These are phyloP conservation scores for Bruguiera parviflora DNA, from an alignment of 345 rosid genomes.

Conservation along the genomic window DNA sequence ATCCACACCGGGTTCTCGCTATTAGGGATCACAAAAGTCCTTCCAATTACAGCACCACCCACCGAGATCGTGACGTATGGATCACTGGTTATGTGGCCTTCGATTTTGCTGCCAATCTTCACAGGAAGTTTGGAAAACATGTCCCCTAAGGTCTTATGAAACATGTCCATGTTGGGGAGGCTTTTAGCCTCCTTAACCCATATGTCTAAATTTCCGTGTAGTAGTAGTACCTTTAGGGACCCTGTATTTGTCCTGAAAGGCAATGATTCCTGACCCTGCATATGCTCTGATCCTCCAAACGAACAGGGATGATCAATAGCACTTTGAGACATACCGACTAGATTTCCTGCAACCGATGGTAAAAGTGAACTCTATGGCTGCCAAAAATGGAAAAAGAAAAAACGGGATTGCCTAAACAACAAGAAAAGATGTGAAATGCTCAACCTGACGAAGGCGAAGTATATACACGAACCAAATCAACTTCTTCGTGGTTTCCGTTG, in stretches of 20 bases:
- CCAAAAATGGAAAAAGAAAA: not conserved
- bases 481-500: not conserved
- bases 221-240: conserved; percentile 47
- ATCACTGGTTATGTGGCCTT: conserved; percentile 70
- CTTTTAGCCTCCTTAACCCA: conserved; percentile 80
- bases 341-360: not conserved
- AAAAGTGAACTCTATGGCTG: not conserved
- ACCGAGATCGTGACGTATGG: conserved; percentile 77
- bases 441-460: conserved; percentile 13
- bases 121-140: conserved; percentile 44
- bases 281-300: conserved; percentile 65
- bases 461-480: conserved; percentile 5
- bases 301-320: conserved; percentile 44
- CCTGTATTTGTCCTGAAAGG: conserved; percentile 54
- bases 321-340: conserved; percentile 43
- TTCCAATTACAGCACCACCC: conserved; percentile 67
- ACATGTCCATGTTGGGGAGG: conserved; percentile 86
- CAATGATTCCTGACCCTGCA: conserved; percentile 47
- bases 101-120: conserved; percentile 49
- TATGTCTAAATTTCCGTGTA: conserved; percentile 85
- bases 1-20: conserved; percentile 79
- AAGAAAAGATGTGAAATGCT: not conserved
- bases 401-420: not conserved
- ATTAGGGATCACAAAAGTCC: conserved; percentile 76
- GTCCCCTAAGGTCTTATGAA: conserved; percentile 66